Evolutionary conservation across 2,329 filamentous ascomycete species (phyloP).

Genomic region (Incumbomyces lentus): DNA sequence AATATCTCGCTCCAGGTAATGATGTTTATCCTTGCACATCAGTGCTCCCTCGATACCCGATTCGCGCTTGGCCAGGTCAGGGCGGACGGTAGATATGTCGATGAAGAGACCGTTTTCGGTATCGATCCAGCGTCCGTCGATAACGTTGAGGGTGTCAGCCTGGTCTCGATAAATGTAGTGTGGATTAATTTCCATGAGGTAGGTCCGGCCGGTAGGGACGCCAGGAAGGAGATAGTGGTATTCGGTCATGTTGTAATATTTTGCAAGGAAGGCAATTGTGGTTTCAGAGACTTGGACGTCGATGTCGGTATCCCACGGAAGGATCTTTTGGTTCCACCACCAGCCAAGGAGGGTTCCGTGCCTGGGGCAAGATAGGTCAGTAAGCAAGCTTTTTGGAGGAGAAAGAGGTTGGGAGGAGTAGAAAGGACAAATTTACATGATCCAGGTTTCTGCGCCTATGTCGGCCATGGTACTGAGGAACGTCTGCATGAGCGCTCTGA

Average conservation of each 20-base stretch:
- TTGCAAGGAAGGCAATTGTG: conserved; percentile 45
- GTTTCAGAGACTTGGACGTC: conserved; percentile 49
- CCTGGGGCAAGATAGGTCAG: too few relatives aligned
- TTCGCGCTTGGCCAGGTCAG: conserved; percentile 31
- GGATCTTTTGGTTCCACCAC: conserved; percentile 53
- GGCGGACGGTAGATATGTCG: conserved; percentile 49
- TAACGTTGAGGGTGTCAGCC: conserved; percentile 43
- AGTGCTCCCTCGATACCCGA: conserved; percentile 33
- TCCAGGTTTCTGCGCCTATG: conserved; percentile 50
- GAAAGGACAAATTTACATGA: conserved; percentile 33
- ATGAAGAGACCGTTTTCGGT: conserved; percentile 50
- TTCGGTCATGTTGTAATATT: conserved; percentile 53
- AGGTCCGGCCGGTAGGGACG: conserved; percentile 31
- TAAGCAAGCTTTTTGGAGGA: too few relatives aligned
- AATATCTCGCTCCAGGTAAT: conserved; percentile 43
- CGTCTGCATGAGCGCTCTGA: conserved; percentile 43
- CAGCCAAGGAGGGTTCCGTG: conserved; percentile 51
- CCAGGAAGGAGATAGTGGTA: conserved; percentile 37
- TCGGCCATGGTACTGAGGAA: conserved; percentile 48
- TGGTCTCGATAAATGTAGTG: conserved; percentile 38
- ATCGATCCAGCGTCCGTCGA: conserved; percentile 54
- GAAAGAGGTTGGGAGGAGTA: too few relatives aligned
- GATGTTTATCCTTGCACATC: conserved; percentile 49
- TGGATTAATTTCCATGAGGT: conserved; percentile 51
- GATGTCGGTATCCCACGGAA: conserved; percentile 53